Evolutionary conservation across 345 rosid genomes (phyloP).

Genomic region (Camelina sativa): DNA sequence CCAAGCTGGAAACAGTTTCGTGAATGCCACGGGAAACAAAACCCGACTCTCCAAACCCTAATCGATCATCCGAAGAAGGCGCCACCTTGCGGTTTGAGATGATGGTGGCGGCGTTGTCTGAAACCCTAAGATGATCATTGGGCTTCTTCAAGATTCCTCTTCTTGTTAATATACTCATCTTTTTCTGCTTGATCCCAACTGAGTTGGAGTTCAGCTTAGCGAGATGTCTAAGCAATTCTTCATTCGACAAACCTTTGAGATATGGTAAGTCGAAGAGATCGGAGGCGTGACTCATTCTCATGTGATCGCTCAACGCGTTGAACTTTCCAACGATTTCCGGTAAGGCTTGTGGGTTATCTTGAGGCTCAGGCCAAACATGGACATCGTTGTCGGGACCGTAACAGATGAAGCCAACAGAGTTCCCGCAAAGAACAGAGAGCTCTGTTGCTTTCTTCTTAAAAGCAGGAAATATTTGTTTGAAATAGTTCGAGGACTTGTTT

Average conservation of each 20-base stretch:
- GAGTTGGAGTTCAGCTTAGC: too few relatives aligned
- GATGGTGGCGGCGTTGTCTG: too few relatives aligned
- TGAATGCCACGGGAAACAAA: too few relatives aligned
- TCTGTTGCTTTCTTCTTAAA: conserved; percentile 14
- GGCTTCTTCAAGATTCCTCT: neutral
- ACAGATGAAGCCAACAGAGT: conserved; percentile 1
- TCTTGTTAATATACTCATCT: too few relatives aligned
- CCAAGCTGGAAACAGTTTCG: too few relatives aligned
- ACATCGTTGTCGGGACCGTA: conserved; percentile 17
- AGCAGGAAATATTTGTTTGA: neutral
- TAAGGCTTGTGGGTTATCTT: neutral
- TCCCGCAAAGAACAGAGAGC: conserved; percentile 19
- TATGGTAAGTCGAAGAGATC: neutral
- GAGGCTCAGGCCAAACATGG: neutral
- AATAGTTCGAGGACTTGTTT: neutral
- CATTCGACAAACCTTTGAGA: neutral
- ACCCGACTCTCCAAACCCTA: too few relatives aligned
- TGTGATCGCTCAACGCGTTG: neutral
- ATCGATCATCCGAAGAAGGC: too few relatives aligned
- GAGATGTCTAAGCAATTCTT: too few relatives aligned
- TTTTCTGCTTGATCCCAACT: too few relatives aligned
- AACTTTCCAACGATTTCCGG: neutral
- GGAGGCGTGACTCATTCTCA: neutral
- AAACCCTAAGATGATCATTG: too few relatives aligned
- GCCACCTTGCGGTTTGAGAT: too few relatives aligned